phyloP scores from a whole-genome alignment of 257 asterid genomes.

The Fraxinus quadrangulata region DNA sequence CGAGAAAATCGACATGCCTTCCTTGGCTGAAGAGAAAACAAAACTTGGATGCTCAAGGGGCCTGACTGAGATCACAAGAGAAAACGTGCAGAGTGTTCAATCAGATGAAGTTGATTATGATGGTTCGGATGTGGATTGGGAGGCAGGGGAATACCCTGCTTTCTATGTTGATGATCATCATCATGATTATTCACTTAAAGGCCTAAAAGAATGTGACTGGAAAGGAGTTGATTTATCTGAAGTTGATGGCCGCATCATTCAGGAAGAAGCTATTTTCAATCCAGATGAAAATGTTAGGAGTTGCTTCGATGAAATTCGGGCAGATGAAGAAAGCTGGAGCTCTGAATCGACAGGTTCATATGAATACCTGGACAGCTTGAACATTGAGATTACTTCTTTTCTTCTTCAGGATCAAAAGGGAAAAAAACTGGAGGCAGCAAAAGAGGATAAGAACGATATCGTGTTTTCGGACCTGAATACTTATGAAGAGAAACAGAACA shows the following conservation, averaged over 20 bases:
- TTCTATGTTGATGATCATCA: constrained; percentile 42
- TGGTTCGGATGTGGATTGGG: constrained; percentile 63
- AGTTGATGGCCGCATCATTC: background rate
- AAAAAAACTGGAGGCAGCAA: constrained; percentile 17
- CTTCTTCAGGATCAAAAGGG: constrained; percentile 13
- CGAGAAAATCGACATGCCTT: constrained; percentile 8
- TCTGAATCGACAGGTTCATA: constrained; percentile 34
- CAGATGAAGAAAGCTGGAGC: constrained; percentile 36
- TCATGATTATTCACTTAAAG: constrained; percentile 22
- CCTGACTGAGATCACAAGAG: constrained; percentile 19
- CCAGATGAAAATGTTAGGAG: constrained; percentile 19
- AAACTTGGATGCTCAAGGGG: constrained; percentile 13
- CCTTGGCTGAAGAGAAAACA: constrained; percentile 18
- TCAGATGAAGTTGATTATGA: constrained; percentile 28
- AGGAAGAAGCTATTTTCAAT: constrained; percentile 21
- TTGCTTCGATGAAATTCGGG: constrained; percentile 32
- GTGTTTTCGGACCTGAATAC: background rate
- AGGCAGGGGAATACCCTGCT: constrained; percentile 32
- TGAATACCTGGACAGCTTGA: constrained; percentile 18
- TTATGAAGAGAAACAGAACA: constrained; percentile 6
- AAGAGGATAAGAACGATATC: constrained; percentile 14
- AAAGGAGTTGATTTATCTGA: constrained; percentile 20
- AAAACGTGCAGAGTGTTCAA: constrained; percentile 22
- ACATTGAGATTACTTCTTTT: constrained; percentile 3
- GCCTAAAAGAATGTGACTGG: constrained; percentile 24